phyloP scores from a whole-genome alignment of 352 stramenopile genomes.

The Aphanomyces invadans region DNA sequence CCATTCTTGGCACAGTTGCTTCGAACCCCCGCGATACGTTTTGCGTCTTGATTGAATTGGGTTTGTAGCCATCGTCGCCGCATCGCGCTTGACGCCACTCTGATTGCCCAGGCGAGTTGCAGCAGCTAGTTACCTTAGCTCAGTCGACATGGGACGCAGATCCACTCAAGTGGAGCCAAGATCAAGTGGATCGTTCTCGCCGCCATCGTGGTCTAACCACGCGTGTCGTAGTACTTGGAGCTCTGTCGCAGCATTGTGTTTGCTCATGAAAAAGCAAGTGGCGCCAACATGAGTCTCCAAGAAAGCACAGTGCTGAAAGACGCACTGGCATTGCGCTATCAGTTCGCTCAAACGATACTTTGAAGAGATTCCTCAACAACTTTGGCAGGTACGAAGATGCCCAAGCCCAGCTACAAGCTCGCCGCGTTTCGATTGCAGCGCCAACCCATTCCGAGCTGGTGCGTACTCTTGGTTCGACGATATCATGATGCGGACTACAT shows the following conservation, averaged over 20 bases:
- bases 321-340: conserved; percentile 14
- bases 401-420: conserved; percentile 11
- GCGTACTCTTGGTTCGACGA: no score
- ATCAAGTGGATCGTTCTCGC: conserved; percentile 2
- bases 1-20: not conserved
- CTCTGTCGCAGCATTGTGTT: conserved; percentile 24
- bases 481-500: no score
- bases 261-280: conserved; percentile 17
- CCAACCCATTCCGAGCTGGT: not conserved
- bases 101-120: conserved; percentile 1
- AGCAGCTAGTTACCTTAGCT: conserved; percentile 3
- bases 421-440: not conserved
- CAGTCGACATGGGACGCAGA: conserved; percentile 12
- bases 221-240: conserved; percentile 13
- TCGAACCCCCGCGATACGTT: conserved; percentile 6
- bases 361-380: not conserved
- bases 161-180: conserved; percentile 8
- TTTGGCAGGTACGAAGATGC: conserved; percentile 21
- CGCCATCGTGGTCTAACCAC: not conserved
- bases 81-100: not conserved
- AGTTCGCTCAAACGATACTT: not conserved
- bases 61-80: not conserved
- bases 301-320: conserved; percentile 21
- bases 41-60: conserved; percentile 13
- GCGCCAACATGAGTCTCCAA: conserved; percentile 1